phyloP scores from a whole-genome alignment of 257 asterid species.

The Knoxia roxburghii region DNA sequence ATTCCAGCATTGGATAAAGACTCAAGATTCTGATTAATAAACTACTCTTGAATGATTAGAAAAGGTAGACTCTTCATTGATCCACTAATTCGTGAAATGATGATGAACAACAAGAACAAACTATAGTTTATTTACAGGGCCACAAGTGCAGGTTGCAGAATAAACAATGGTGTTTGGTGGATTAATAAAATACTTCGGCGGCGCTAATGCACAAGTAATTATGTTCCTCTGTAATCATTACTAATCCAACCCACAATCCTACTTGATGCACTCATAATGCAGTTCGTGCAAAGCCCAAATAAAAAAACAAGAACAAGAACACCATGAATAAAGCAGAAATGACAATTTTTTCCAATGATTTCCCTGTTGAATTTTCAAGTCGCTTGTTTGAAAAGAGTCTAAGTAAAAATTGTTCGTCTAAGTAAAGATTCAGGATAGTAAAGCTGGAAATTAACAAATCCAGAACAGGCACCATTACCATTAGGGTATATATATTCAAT shows the following conservation, averaged over 20 bases:
- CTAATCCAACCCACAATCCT: neutral
- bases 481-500: no score
- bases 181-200: neutral
- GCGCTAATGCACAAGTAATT: neutral
- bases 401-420: no score
- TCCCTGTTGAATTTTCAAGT: no score
- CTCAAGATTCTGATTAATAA: no score
- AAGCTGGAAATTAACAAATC: no score
- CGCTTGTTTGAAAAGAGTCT: no score
- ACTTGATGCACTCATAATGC: neutral
- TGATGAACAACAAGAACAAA: neutral
- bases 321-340: neutral
- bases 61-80: neutral
- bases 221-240: constrained; percentile 3
- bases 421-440: no score
- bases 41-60: neutral
- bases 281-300: neutral
- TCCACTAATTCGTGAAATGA: constrained; percentile 2
- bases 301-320: neutral
- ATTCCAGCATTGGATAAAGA: neutral
- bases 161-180: neutral
- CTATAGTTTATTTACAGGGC: no score
- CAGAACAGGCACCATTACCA: no score
- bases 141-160: no score
- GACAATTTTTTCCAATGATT: neutral